Percentiles rank a stretch among this genome's conserved stretches.
Conservation (phyloP, 2,329 filamentous ascomycete species). For the Fusarium marasasianum region DNA sequence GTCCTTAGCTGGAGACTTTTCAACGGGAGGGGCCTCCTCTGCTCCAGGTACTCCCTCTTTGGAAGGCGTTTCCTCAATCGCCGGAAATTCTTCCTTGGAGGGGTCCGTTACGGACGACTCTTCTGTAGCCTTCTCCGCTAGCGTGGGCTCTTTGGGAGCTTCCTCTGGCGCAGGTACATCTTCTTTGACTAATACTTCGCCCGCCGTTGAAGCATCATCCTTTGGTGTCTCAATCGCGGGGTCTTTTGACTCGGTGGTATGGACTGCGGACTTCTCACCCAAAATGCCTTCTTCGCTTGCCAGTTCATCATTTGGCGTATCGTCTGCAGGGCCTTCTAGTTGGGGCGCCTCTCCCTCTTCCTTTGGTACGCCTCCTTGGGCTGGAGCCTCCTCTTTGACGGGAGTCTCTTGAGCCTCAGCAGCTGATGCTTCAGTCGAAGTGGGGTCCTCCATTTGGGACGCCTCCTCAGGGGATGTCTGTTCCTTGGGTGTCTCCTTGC, state of each 20-base stretch:
- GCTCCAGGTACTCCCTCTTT: neutral
- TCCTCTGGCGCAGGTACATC: conserved; percentile 1
- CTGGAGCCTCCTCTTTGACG: neutral
- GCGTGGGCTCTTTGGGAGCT: neutral
- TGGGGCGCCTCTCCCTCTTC: conserved; percentile 4
- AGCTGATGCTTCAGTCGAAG: conserved; percentile 2
- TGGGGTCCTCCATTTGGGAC: neutral
- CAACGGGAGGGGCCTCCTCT: conserved; percentile 1
- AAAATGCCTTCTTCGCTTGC: neutral
- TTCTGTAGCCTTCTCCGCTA: neutral
- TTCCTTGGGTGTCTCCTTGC: conserved; percentile 20
- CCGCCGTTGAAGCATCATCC: neutral
- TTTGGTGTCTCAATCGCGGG: neutral
- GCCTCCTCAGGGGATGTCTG: conserved; percentile 11
- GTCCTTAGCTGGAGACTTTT: neutral
- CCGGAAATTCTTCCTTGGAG: neutral
- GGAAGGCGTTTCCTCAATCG: neutral
- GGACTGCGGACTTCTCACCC: neutral
- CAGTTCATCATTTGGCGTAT: conserved; percentile 10
- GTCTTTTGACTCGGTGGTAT: neutral
- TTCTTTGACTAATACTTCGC: neutral
- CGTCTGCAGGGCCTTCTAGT: conserved; percentile 7
- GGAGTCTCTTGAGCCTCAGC: conserved; percentile 6
- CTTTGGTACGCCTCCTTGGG: neutral
- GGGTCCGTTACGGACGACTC: neutral